Evolutionary conservation across 108 stramenopile genomes (phyloP).

Genomic region (Mayamaea pseudoterrestris): DNA sequence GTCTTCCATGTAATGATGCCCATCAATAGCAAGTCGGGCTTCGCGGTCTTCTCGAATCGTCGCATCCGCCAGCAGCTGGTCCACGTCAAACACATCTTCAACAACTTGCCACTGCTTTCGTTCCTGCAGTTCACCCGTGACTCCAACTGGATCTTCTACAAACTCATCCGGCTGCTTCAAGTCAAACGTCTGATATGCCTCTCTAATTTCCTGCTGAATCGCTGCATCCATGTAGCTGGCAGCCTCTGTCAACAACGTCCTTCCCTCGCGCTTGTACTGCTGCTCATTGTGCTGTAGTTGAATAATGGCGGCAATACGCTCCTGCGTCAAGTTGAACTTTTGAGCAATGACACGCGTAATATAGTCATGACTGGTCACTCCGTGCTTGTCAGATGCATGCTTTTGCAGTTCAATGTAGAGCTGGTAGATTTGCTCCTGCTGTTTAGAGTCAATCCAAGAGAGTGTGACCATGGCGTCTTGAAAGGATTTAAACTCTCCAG

Average conservation of each 20-base stretch:
- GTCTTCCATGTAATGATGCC: conserved; percentile 60
- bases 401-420: conserved; percentile 55
- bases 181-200: conserved; percentile 28
- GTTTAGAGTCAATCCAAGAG: conserved; percentile 53
- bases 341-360: conserved; percentile 59
- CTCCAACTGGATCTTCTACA: conserved; percentile 59
- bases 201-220: conserved; percentile 23
- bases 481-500: conserved; percentile 46
- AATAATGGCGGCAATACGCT: conserved; percentile 60
- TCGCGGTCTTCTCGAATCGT: conserved; percentile 39
- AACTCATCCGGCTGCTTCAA: conserved; percentile 15
- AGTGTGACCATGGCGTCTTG: conserved; percentile 58
- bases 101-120: conserved; percentile 18
- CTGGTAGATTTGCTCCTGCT: conserved; percentile 41
- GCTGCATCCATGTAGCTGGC: conserved; percentile 42
- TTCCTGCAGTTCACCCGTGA: conserved; percentile 28
- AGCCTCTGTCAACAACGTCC: conserved; percentile 14
- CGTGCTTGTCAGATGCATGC: conserved; percentile 13
- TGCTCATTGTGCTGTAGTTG: conserved; percentile 74
- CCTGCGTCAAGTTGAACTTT: conserved; percentile 51
- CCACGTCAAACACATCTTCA: conserved; percentile 64
- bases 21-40: conserved; percentile 41
- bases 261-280: conserved; percentile 20
- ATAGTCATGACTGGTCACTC: conserved; percentile 74
- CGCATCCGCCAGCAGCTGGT: conserved; percentile 33